Conservation (phyloP, 164 flowering plant genomes). For the Cinnamomum micranthum region DNA sequence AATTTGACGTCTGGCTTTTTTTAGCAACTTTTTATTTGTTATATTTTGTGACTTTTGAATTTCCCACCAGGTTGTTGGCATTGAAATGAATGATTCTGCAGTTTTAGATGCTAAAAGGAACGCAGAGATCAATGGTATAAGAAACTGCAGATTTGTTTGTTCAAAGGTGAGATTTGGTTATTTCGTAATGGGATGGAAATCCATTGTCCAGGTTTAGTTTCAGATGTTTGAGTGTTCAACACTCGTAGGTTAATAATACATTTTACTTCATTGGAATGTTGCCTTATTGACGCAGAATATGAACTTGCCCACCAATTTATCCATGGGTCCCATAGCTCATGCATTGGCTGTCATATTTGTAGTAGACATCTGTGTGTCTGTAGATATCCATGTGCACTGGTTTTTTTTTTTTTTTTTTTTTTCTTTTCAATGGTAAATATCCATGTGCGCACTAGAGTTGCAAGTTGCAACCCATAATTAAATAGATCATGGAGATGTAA, state of each 20-base stretch:
- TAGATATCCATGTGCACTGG: too few species aligned
- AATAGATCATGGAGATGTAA: too few species aligned
- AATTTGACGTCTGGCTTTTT: not conserved
- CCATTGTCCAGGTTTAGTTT: not conserved
- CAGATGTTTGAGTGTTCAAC: not conserved
- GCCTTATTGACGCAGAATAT: too few species aligned
- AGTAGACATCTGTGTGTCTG: too few species aligned
- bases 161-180: slow-evolving; percentile 56
- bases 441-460: too few species aligned
- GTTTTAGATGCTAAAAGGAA: slow-evolving; percentile 85
- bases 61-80: slow-evolving; percentile 75
- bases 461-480: too few species aligned
- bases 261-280: too few species aligned
- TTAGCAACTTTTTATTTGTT: not conserved
- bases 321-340: too few species aligned
- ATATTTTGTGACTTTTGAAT: not conserved
- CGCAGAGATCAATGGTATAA: slow-evolving; percentile 90
- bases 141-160: slow-evolving; percentile 83
- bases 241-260: not conserved
- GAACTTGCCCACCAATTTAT: too few species aligned
- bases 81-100: slow-evolving; percentile 98
- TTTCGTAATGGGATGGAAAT: not conserved
- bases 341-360: too few species aligned
- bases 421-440: too few species aligned
- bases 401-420: too few species aligned